Evolutionary conservation across 768 basidiomycete genomes (phyloP).

Genomic region (Kwoniella europaea): DNA sequence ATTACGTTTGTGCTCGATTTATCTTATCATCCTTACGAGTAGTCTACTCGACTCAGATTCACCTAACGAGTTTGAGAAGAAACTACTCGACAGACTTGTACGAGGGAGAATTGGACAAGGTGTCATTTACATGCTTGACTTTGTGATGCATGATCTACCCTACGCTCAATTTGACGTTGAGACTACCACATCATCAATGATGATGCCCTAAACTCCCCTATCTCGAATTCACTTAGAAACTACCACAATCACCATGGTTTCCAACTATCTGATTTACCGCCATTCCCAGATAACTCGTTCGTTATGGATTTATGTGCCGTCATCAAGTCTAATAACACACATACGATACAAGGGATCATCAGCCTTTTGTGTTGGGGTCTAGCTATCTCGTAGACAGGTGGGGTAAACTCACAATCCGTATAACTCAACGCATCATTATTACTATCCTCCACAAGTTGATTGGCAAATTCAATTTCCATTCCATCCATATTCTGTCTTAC

Average conservation of each 20-base stretch:
- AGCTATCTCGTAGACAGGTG: neutral
- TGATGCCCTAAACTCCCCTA: no score
- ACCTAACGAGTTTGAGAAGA: no score
- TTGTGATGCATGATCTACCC: no score
- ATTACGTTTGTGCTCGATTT: neutral
- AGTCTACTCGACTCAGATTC: no score
- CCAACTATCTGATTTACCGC: conserved; percentile 51
- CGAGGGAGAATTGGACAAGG: no score
- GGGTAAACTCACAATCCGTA: conserved; percentile 69
- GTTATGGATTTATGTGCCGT: conserved; percentile 55
- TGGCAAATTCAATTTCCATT: conserved; percentile 90
- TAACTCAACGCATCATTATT: conserved; percentile 96
- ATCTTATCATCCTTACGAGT: neutral
- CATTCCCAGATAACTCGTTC: conserved; percentile 52
- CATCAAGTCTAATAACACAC: conserved; percentile 49
- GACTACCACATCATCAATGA: no score
- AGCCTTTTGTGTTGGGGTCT: no score
- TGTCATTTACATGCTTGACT: neutral
- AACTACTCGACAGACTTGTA: no score
- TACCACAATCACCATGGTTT: conserved; percentile 45
- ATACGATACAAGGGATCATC: no score
- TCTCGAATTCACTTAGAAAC: no score
- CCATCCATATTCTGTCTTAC: conserved; percentile 93
- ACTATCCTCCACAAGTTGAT: conserved; percentile 95
- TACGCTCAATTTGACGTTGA: no score